Percentiles rank a stretch among this genome's conserved stretches.
phyloP scores from a whole-genome alignment of 129 eudicot genomes.

The Solidago caesia region DNA sequence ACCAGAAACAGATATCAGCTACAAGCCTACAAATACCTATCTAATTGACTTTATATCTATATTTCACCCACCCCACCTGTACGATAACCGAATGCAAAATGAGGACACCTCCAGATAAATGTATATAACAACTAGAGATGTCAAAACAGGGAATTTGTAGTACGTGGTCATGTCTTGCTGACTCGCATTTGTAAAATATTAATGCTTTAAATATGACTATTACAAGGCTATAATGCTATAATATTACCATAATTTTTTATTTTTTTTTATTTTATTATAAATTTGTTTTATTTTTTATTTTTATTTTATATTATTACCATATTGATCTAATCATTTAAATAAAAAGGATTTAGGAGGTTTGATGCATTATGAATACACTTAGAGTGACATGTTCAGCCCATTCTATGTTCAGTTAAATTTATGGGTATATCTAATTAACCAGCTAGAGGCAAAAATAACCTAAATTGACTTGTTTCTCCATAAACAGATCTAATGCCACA shows the following conservation, averaged over 20 bases:
- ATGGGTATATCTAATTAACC: neutral
- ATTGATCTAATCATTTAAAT: neutral
- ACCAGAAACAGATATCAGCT: neutral
- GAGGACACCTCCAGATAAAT: neutral
- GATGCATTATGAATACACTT: slow-evolving; percentile 1
- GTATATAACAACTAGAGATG: neutral
- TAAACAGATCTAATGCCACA: neutral
- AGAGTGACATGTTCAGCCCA: neutral
- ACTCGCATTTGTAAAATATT: no score
- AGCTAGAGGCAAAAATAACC: neutral
- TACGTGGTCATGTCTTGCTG: no score
- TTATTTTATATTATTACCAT: neutral
- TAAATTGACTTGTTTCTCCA: neutral
- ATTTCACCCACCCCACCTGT: neutral
- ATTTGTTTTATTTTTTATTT: neutral
- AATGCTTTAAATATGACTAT: no score
- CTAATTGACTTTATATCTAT: neutral
- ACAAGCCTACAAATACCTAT: neutral
- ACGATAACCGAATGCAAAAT: neutral
- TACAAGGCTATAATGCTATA: no score
- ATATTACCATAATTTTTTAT: no score
- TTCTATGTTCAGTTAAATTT: neutral
- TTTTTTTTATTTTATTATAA: no score
- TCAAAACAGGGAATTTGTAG: neutral
- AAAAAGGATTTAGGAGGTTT: neutral